A percentile compares a stretch with the other conserved stretches of the same genome.
These are phyloP conservation scores for Teunomyces tritomae DNA, from an alignment of 805 yeast genomes.

Conservation along the genomic window DNA sequence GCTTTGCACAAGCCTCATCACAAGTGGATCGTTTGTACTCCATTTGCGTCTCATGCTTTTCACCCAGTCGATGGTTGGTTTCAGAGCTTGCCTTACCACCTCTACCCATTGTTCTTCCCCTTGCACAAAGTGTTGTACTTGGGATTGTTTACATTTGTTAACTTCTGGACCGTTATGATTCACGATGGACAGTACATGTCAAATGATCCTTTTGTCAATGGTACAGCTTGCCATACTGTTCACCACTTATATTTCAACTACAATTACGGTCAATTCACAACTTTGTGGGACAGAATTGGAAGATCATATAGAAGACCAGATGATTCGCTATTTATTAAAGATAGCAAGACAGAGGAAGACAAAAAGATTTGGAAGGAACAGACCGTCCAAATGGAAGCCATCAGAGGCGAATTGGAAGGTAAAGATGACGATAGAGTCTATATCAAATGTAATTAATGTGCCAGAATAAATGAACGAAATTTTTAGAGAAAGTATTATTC, in stretches of 20 bases:
- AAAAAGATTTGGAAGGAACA: slow-evolving; percentile 68
- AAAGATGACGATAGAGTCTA: slow-evolving; percentile 73
- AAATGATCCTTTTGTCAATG: slow-evolving; percentile 90
- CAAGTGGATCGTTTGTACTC: slow-evolving; percentile 98
- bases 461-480: neutral
- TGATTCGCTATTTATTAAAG: slow-evolving; percentile 63
- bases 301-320: slow-evolving; percentile 93
- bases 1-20: slow-evolving; percentile 94
- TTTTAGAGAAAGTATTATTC: neutral
- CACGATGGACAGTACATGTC: slow-evolving; percentile 97
- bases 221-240: slow-evolving; percentile 97
- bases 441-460: slow-evolving; percentile 29
- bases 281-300: slow-evolving; percentile 97
- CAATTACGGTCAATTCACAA: slow-evolving; percentile 97
- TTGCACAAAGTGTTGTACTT: slow-evolving; percentile 84
- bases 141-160: slow-evolving; percentile 81
- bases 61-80: slow-evolving; percentile 96
- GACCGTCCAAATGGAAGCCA: slow-evolving; percentile 69
- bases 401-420: slow-evolving; percentile 80
- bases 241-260: slow-evolving; percentile 97
- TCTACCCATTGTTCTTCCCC: slow-evolving; percentile 90
- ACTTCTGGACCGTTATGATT: slow-evolving; percentile 98
- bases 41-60: slow-evolving; percentile 97
- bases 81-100: slow-evolving; percentile 91
- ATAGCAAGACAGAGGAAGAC: slow-evolving; percentile 53